Evolutionary conservation across 129 eudicot genomes (phyloP), one percentile per base, ranked within the genome.

Genomic region (Sambucus nigra): DNA sequence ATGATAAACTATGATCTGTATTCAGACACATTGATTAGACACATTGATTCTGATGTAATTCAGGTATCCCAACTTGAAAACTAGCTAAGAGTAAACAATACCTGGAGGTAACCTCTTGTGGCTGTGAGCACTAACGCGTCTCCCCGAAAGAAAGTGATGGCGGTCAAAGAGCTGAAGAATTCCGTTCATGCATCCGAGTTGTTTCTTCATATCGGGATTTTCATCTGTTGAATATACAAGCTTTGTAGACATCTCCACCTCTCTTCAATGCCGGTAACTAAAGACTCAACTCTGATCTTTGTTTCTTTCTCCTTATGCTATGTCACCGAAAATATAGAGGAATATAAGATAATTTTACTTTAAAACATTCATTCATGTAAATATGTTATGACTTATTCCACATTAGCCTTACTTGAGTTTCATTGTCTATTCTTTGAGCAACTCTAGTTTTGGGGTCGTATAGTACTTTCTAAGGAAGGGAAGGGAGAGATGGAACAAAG

Each of bases 181-280:
- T 27, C 99, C 99, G 65, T 75, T 86, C 94, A 92, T 92, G 82
- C 99, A 92, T 22, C 99, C 99, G 47, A 82, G 54, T 64, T 92
- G 94, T 74, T 82, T 86, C 68, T 78, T 79, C 47, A 86, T 59
- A 60, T 85, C 84, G 49, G 47, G 66, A 55, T 77, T 82, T 38
- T 92, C 92, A 15, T 82, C 95, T 50, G 57, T 69, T 57, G 67
- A 21, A 16, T 70, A 41, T 65, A 75, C 46, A 51, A 60, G 66
- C 73, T 79, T 86, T 21, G 89, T 63, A 45, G 94, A 68, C 95
- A 85, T 84, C 11, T 70, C 16, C 51, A 35, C 13, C 12, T 8
- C 3, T 35, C 4, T 35, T 35, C 42, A 35, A 29, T 29, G 4
- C 8, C 35, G 8, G 5, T 29, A 29, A 29, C 35, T 3, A 8